Evolutionary conservation across 1,284 basidiomycete species (phyloP).

Genomic region (Leccinum huronense): DNA sequence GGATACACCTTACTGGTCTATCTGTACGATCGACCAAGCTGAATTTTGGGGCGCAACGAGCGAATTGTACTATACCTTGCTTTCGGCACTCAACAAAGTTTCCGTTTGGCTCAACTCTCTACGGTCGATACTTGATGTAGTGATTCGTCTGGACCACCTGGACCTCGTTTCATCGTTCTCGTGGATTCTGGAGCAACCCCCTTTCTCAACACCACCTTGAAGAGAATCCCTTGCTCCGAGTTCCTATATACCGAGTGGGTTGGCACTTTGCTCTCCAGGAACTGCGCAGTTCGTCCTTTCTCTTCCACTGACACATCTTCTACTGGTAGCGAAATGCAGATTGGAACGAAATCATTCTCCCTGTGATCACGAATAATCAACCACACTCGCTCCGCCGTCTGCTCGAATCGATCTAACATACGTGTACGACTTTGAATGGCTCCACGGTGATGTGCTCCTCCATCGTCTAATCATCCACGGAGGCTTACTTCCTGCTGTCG

Average conservation of each 20-base stretch:
- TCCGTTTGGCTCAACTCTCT: constrained; percentile 22
- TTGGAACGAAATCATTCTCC: constrained; percentile 71
- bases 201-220: constrained; percentile 35
- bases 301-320: constrained; percentile 1
- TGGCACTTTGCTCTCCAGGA: constrained; percentile 54
- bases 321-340: constrained; percentile 42
- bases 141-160: constrained; percentile 37
- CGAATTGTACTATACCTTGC: constrained; percentile 22
- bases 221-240: constrained; percentile 53
- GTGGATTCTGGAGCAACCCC: constrained; percentile 21
- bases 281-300: constrained; percentile 26
- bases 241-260: constrained; percentile 66
- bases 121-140: constrained; percentile 30
- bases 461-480: constrained; percentile 73
- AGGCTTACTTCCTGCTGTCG: constrained; percentile 75
- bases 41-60: constrained; percentile 9
- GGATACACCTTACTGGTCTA: constrained; percentile 39
- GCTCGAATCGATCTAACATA: constrained; percentile 54
- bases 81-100: constrained; percentile 17
- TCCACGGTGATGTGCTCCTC: constrained; percentile 52
- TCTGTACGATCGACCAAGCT: constrained; percentile 30
- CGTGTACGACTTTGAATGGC: constrained; percentile 59
- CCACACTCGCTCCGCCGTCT: constrained; percentile 69
- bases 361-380: constrained; percentile 74
- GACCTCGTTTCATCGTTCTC: constrained; percentile 25